Evolutionary conservation across 2,329 filamentous ascomycete species (phyloP).

Genomic region (Escovopsis sp.): DNA sequence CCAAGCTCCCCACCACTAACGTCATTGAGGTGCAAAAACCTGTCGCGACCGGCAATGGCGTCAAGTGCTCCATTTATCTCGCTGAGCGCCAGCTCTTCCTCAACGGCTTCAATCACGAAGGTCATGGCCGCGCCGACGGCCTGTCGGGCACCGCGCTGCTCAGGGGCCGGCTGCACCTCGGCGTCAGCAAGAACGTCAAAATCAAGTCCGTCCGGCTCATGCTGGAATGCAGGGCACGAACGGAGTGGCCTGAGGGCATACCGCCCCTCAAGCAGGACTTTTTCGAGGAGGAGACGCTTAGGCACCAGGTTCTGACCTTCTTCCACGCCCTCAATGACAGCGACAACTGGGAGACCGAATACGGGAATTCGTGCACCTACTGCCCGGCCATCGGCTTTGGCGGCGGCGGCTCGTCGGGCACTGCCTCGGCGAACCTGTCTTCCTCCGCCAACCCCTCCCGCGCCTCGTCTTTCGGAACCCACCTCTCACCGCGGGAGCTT

Average conservation of each 20-base stretch:
- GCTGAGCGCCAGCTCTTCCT: constrained; percentile 71
- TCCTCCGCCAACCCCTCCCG: constrained; percentile 16
- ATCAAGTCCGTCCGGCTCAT: constrained; percentile 82
- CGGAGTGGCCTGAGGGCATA: constrained; percentile 94
- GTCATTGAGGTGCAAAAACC: constrained; percentile 52
- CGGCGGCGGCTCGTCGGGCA: no score
- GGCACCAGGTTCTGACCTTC: constrained; percentile 81
- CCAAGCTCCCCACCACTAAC: constrained; percentile 34
- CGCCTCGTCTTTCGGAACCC: constrained; percentile 12
- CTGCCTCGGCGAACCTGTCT: constrained; percentile 20
- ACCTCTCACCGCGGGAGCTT: constrained; percentile 30
- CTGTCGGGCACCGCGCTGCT: constrained; percentile 66
- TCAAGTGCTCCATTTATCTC: constrained; percentile 57
- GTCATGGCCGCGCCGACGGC: constrained; percentile 34
- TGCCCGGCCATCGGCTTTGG: constrained; percentile 28
- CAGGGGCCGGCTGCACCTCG: constrained; percentile 66
- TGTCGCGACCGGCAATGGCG: constrained; percentile 61
- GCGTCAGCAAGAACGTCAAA: constrained; percentile 78
- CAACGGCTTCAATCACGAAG: constrained; percentile 61
- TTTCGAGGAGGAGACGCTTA: constrained; percentile 69
- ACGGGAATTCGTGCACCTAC: constrained; percentile 48
- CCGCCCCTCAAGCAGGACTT: constrained; percentile 74
- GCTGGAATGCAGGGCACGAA: constrained; percentile 70
- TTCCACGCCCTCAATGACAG: constrained; percentile 62
- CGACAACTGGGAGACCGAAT: constrained; percentile 45